Conservation (phyloP, 2,329 filamentous ascomycete species). For the Xylariaceae sp. region DNA sequence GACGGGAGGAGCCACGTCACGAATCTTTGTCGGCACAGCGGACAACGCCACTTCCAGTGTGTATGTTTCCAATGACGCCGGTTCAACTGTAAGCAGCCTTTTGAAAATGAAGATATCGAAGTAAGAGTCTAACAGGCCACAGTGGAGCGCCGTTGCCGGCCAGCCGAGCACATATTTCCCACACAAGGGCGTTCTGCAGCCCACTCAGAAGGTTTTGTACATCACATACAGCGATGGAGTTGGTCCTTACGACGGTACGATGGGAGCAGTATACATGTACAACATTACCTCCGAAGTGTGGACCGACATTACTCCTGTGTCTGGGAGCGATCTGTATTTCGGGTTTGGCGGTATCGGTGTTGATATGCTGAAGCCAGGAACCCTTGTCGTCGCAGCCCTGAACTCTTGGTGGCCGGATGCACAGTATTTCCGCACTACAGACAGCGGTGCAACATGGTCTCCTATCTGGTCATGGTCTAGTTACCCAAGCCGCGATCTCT, state of each 20-base stretch:
- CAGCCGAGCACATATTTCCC: conserved; percentile 51
- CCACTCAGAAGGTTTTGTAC: conserved; percentile 50
- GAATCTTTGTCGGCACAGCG: conserved; percentile 54
- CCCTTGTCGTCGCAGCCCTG: conserved; percentile 51
- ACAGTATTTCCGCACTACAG: conserved; percentile 51
- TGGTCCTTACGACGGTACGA: conserved; percentile 54
- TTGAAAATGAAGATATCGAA: not conserved
- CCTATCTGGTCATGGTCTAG: conserved; percentile 48
- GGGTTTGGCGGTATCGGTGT: conserved; percentile 55
- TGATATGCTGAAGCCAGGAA: conserved; percentile 51
- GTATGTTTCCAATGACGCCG: conserved; percentile 51
- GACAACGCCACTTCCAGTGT: conserved; percentile 50
- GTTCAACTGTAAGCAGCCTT: conserved; percentile 33
- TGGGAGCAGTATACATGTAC: conserved; percentile 52
- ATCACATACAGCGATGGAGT: conserved; percentile 51
- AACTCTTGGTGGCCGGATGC: conserved; percentile 60
- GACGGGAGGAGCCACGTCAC: conserved; percentile 45
- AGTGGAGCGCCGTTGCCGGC: conserved; percentile 45
- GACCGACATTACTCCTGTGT: conserved; percentile 54
- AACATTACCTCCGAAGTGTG: conserved; percentile 45
- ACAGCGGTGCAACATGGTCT: conserved; percentile 53
- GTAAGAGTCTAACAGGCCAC: conserved; percentile 1
- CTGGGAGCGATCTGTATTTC: conserved; percentile 43
- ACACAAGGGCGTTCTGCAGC: conserved; percentile 50
- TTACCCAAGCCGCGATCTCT: conserved; percentile 42